Evolutionary conservation across 2,329 filamentous ascomycete species (phyloP), one percentile per base, ranked within the genome.

Genomic region (Chaetomiaceae sp.): DNA sequence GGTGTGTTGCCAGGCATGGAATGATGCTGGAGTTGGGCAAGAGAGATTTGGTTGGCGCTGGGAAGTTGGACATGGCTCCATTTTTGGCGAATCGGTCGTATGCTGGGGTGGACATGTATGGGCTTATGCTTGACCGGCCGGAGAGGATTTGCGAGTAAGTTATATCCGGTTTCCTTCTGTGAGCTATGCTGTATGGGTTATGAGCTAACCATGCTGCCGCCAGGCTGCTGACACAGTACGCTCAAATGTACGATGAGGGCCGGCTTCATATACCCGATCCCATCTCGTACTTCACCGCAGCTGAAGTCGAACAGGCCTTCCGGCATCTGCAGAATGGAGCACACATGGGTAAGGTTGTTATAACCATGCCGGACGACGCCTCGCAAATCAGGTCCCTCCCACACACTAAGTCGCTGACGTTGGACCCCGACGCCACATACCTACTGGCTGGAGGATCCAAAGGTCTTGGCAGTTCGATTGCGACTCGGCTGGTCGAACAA

Each of bases 281-380:
- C 7, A 53, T 63, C 5, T 63, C 66, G 36, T 27, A 55, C 18
- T 65, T 66, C 48, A 27, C 42, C 1, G 62, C 62, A 1, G 51
- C 47, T 2, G 47, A 67, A 1, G 59, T 72, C 2, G 53, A 62
- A 3, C 62, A 70, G 4, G 72, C 72, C 0, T 73, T 77, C 56
- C 62, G 70, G 0, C 67, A 67, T 48, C 68, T 78, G 66, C 71
- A 75, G 49, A 63, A 60, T 4, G 73, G 70, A 0, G 56, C 53
- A 9, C 74, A 75, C 51, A 70, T 75, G 10, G 74, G 73, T 0
- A 74, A 74, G 32, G 68, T 76, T 5, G 64, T 75, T 13, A 44
- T 73, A 13, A 59, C 51, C 29, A 55, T 66, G 34, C 44, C 44
- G 5, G 37, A 53, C 0, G 53, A 58, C 18, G 18, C 32, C 20